A percentile compares a stretch with the other conserved stretches of the same genome.
Evolutionary conservation across 73 alveolate species (phyloP).

Genomic region (Uronychia setigera): DNA sequence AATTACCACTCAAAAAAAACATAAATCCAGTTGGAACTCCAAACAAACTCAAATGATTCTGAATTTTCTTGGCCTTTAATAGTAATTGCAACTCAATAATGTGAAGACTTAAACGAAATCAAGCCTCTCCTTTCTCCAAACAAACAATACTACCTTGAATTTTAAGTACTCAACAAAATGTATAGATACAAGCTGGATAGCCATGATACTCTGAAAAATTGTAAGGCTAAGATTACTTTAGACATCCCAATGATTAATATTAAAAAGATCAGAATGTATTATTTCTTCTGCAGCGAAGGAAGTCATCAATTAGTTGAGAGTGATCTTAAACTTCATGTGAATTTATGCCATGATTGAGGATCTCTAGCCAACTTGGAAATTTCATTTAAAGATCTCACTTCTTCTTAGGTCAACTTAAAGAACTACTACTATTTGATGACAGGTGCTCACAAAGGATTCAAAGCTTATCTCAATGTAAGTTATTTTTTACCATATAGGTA

Average conservation of each 20-base stretch:
- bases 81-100: background rate
- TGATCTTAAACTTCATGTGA: background rate
- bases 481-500: background rate
- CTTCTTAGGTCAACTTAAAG: background rate
- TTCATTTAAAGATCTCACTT: background rate
- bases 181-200: background rate
- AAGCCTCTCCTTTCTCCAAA: background rate
- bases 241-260: background rate
- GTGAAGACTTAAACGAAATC: background rate
- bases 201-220: background rate
- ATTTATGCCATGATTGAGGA: background rate
- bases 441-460: background rate
- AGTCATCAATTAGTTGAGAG: background rate
- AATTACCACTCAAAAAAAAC: background rate
- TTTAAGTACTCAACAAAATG: background rate
- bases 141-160: background rate
- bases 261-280: background rate
- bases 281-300: background rate
- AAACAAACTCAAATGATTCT: background rate
- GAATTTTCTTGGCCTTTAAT: background rate
- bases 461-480: background rate
- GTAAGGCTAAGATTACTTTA: background rate
- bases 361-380: background rate
- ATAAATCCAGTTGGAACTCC: background rate
- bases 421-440: background rate